Conservation (phyloP, 345 rosid species). For the Eutrema yunnanense region DNA sequence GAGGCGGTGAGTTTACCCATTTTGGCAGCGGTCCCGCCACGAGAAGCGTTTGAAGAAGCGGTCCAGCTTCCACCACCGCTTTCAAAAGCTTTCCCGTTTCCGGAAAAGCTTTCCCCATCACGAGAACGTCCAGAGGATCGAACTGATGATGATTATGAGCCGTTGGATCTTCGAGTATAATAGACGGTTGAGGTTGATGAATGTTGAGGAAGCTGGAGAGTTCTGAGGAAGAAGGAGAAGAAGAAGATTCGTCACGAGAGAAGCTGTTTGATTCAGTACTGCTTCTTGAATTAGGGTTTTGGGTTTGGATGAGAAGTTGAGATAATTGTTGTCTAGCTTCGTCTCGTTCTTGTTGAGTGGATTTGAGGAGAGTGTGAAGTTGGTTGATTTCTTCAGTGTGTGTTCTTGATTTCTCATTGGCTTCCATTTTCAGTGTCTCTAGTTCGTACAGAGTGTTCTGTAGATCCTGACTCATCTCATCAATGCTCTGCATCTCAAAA, state of each 20-base stretch:
- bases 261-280: slow-evolving; percentile 65
- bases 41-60: slow-evolving; percentile 72
- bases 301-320: slow-evolving; percentile 29
- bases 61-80: slow-evolving; percentile 87
- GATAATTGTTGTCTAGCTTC: slow-evolving; percentile 62
- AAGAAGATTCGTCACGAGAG: slow-evolving; percentile 39
- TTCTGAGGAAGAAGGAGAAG: slow-evolving; percentile 67
- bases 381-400: slow-evolving; percentile 42
- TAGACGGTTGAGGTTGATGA: slow-evolving; percentile 18
- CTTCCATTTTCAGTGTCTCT: slow-evolving; percentile 53
- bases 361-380: slow-evolving; percentile 44
- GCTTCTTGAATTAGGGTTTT: slow-evolving; percentile 44
- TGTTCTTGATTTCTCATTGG: slow-evolving; percentile 46
- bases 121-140: slow-evolving; percentile 28
- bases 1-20: slow-evolving; percentile 84
- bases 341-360: slow-evolving; percentile 69
- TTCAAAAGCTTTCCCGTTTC: slow-evolving; percentile 82
- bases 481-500: slow-evolving; percentile 39
- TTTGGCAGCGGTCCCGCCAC: slow-evolving; percentile 82
- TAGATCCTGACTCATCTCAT: slow-evolving; percentile 56
- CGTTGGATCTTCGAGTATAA: slow-evolving; percentile 31
- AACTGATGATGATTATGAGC: background rate
- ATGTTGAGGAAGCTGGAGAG: slow-evolving; percentile 34
- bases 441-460: slow-evolving; percentile 50
- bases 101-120: slow-evolving; percentile 56